Base-by-base conservation (phyloP, 139 green algal species). In the Deuterostichococcus epilithicus region DNA sequence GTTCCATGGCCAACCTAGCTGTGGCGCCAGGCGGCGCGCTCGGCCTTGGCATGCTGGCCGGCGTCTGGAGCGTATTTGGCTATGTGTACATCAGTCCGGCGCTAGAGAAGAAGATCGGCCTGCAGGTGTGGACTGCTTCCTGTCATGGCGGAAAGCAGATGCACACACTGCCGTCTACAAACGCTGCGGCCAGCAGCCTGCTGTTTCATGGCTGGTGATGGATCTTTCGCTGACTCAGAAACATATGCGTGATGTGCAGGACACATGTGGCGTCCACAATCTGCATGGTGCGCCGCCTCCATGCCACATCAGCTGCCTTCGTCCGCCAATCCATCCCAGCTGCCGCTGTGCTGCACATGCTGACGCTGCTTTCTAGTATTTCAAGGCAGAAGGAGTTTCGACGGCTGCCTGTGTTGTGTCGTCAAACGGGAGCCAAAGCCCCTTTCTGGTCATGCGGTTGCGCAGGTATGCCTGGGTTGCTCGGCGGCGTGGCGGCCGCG, bases 211-310 rank as follows among this genome's bases (percentile, higher is more conserved):
- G n/a, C n/a, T n/a, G n/a, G n/a, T n/a, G n/a, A n/a, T n/a, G n/a
- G n/a, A n/a, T n/a, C n/a, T n/a, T n/a, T n/a, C n/a, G n/a, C n/a
- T n/a, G n/a, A n/a, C n/a, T n/a, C 42, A 52, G 42, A 8, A 52
- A 52, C 52, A 63, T 8, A 8, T 52, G 8, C 42, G 42, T 52
- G 42, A 23, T 8, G 18, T 28, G 52, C 20, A 79, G 2, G 88
- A 93, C 83, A 92, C 88, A 3, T 93, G 88, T 63, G 88, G 88
- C 5, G 84, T 93, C 5, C 81, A 90, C 80, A 93, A 92, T 80
- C 88, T 93, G 39, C 88, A 91, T 36, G 86, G 52, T 63, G 20
- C 52, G 52, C 13, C 42, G 8, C 42, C 13, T 8, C 8, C 42
- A 52, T 63, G 52, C 26, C 52, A 28, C 13, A 5, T 63, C 52